Evolutionary conservation across 2,329 filamentous ascomycete species (phyloP), one percentile per base, ranked within the genome.

Genomic region (Fusarium musae): DNA sequence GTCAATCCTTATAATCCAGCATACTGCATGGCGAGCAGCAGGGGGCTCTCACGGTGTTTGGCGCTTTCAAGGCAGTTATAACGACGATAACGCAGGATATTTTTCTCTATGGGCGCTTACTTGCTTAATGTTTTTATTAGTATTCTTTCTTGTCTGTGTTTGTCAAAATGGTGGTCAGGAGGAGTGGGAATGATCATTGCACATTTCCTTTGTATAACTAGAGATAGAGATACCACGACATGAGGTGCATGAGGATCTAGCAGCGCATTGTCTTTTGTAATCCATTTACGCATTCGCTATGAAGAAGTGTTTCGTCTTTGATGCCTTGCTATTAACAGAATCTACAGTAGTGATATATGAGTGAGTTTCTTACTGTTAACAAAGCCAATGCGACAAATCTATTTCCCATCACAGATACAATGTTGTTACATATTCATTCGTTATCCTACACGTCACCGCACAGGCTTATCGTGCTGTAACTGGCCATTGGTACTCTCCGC

Each of bases 161-260:
- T 40, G 58, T 50, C 39, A 77, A 77, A 78, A 70, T 66, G 71
- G 68, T 67, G 72, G 73, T 36, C 66, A 39, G 60, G 49, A 58
- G 46, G 36, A 67, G 40, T 60, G 42, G 61, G n/a, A 67, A 60
- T 61, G 59, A 58, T 66, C 46, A 47, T 43, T 30, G 52, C 46
- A 66, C 63, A 63, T 73, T 74, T 73, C 70, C 74, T 73, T 77
- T 78, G 69, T 77, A 77, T 66, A 63, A 78, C 58, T 78, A 78
- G 77, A 78, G 67, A 78, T 78, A 77, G 74, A 78, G 63, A 78
- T 78, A 76, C 72, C 69, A 76, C 64, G 61, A 54, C 65, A 70
- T 40, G 53, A 42, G 53, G 66, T 70, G 72, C 66, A 73, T 64
- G 60, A 49, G 39, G 59, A 58, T 61, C 65, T 69, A 61, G 69